These are phyloP conservation scores for Rhypophila decipiens DNA, from an alignment of 495 filamentous ascomycete species.

Conservation along the genomic window DNA sequence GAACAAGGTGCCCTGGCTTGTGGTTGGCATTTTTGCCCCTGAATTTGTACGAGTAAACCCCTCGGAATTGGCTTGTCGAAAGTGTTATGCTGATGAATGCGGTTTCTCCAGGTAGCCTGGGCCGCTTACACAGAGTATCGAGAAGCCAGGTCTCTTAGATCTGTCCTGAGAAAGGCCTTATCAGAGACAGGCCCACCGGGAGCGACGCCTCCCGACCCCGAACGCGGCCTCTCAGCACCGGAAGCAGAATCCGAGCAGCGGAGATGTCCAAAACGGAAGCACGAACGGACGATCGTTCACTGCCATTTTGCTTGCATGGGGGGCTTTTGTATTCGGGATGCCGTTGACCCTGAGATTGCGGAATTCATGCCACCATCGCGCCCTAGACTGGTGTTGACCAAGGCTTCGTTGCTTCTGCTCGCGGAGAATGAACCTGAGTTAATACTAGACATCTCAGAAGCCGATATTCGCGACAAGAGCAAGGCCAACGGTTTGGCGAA, in stretches of 20 bases:
- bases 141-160: too few relatives aligned
- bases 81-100: too few relatives aligned
- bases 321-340: too few relatives aligned
- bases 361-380: neutral
- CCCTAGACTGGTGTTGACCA: neutral
- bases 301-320: neutral
- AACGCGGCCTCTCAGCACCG: neutral
- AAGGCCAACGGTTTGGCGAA: slow-evolving; percentile 5
- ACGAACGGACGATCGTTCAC: neutral
- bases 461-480: slow-evolving; percentile 8
- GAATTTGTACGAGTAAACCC: slow-evolving; percentile 1
- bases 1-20: neutral
- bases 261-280: neutral
- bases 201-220: neutral
- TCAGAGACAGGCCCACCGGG: neutral
- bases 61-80: too few relatives aligned
- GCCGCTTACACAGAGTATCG: neutral
- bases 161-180: too few relatives aligned
- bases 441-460: slow-evolving; percentile 5
- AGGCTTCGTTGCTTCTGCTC: too few relatives aligned
- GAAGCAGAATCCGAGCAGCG: neutral
- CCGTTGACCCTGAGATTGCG: too few relatives aligned
- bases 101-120: neutral
- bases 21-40: neutral
- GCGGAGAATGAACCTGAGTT: neutral